Evolutionary conservation across 257 asterid species (phyloP).

Genomic region (Solanum etuberosum): DNA sequence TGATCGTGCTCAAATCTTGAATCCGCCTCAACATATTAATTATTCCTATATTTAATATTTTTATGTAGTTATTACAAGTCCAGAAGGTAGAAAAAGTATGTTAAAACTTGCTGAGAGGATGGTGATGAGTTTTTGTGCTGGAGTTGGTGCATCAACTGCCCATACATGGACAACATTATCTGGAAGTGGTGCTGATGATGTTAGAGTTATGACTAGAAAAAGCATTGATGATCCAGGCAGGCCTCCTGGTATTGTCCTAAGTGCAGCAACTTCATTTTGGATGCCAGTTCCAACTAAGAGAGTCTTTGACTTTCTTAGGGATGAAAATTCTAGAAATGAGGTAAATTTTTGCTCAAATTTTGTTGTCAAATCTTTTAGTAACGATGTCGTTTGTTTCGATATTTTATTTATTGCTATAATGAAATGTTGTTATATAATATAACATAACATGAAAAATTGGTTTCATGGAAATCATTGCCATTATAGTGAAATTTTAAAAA

Average conservation of each 20-base stretch:
- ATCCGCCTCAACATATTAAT: background rate
- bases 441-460: background rate
- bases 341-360: conserved; percentile 9
- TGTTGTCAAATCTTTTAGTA: background rate
- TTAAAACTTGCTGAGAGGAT: conserved; percentile 46
- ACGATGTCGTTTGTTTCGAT: background rate
- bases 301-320: conserved; percentile 42
- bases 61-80: conserved; percentile 30
- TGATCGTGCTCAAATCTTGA: background rate
- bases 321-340: conserved; percentile 46
- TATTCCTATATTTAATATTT: background rate
- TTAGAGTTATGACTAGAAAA: conserved; percentile 46
- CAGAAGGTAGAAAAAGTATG: conserved; percentile 40
- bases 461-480: too few relatives aligned
- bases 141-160: conserved; percentile 51
- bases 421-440: background rate
- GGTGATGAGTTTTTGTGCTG: conserved; percentile 48
- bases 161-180: conserved; percentile 49
- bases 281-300: conserved; percentile 35
- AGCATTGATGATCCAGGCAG: conserved; percentile 52
- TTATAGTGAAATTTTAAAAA: too few relatives aligned
- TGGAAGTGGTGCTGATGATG: conserved; percentile 43
- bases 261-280: conserved; percentile 62
- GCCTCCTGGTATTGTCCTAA: conserved; percentile 49
- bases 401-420: too few relatives aligned